Percentiles rank a stretch among this genome's conserved stretches.
Conservation (phyloP, 2,329 filamentous ascomycete species). For the Emmonsiellopsis sp. region DNA sequence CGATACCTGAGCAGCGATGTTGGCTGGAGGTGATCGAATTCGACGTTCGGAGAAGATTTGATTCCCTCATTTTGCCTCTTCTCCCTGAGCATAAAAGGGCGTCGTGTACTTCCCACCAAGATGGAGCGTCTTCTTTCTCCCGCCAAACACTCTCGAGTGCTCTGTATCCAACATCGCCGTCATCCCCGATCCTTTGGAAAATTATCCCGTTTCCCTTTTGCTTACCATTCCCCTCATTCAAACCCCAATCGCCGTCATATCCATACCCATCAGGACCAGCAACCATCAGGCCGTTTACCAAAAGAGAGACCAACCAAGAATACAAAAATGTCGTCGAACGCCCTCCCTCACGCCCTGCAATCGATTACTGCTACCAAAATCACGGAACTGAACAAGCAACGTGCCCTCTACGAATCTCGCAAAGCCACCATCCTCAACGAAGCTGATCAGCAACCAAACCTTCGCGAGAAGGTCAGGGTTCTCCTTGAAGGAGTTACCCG, state of each 20-base stretch:
- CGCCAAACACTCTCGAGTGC: too few relatives aligned
- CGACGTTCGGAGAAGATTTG: too few relatives aligned
- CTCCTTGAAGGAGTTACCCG: constrained; percentile 29
- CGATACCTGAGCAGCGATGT: too few relatives aligned
- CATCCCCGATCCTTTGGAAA: neutral
- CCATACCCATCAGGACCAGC: neutral
- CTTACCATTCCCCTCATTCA: neutral
- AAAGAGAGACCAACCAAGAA: neutral
- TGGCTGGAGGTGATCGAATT: too few relatives aligned
- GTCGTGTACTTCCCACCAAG: too few relatives aligned
- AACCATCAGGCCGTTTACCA: neutral
- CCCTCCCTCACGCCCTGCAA: constrained; percentile 44
- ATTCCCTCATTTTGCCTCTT: too few relatives aligned
- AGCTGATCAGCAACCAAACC: constrained; percentile 18
- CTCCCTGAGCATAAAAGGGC: too few relatives aligned
- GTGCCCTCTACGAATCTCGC: constrained; percentile 38
- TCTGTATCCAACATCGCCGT: too few relatives aligned
- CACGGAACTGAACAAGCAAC: constrained; percentile 45
- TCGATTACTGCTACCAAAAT: constrained; percentile 50
- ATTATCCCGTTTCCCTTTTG: neutral
- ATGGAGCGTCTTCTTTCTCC: too few relatives aligned
- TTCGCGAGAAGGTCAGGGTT: constrained; percentile 22
- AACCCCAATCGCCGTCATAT: neutral
- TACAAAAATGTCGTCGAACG: constrained; percentile 21
- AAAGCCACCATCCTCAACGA: constrained; percentile 35